Conservation (phyloP, 2,329 filamentous ascomycete species). For the Cryphonectria carpinicola region DNA sequence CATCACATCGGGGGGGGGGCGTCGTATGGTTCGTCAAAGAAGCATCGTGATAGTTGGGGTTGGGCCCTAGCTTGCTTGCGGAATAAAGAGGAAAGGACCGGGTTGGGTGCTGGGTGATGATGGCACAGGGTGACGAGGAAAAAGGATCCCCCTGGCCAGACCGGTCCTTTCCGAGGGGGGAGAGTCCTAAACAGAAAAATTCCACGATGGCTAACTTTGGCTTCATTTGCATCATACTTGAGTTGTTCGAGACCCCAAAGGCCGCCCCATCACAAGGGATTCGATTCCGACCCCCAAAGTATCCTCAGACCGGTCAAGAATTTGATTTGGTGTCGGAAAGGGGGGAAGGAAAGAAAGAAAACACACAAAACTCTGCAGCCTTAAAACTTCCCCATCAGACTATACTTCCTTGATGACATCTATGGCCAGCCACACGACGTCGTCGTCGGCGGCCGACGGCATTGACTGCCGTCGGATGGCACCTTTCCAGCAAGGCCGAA, state of each 20-base stretch:
- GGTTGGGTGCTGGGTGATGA: constrained; percentile 11
- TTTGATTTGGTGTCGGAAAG: neutral
- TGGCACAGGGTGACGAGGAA: constrained; percentile 11
- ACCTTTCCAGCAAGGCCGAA: constrained; percentile 3
- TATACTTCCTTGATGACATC: neutral
- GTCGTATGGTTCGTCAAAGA: neutral
- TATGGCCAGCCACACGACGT: neutral
- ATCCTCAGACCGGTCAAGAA: neutral
- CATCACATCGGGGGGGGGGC: neutral
- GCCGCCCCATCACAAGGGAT: neutral
- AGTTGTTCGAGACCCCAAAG: constrained; percentile 5
- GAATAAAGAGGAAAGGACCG: constrained; percentile 8
- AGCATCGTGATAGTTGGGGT: neutral
- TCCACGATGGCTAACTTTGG: constrained; percentile 25
- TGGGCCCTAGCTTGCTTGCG: constrained; percentile 12
- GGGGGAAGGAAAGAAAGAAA: too few species aligned
- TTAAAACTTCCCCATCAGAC: too few species aligned
- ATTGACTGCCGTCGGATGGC: constrained; percentile 8
- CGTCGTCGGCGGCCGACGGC: constrained; percentile 12
- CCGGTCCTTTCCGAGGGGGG: constrained; percentile 15
- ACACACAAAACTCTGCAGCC: too few species aligned
- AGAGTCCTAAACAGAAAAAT: neutral
- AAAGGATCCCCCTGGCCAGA: constrained; percentile 12
- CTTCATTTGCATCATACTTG: constrained; percentile 27
- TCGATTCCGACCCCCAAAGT: neutral